Percentiles rank a stretch among this genome's conserved stretches.
These are phyloP conservation scores for Mikania micrantha DNA, from an alignment of 129 eudicot species.

Conservation along the genomic window DNA sequence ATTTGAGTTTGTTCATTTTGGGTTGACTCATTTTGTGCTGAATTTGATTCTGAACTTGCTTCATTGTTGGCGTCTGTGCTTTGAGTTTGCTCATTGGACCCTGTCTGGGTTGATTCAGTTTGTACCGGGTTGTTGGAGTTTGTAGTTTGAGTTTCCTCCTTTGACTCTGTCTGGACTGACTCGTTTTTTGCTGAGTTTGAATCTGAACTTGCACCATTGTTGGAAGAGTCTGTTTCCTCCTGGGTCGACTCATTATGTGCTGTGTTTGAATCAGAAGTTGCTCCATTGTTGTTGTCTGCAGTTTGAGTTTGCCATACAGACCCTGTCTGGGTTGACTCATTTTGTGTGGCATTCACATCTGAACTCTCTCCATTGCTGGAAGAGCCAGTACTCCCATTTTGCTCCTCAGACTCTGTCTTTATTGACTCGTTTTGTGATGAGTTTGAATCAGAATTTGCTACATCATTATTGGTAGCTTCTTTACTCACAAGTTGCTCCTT, in stretches of 20 bases:
- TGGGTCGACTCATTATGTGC: slow-evolving; percentile 23
- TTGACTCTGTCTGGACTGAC: slow-evolving; percentile 29
- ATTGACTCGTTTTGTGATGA: slow-evolving; percentile 21
- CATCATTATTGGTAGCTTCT: slow-evolving; percentile 16
- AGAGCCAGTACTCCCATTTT: slow-evolving; percentile 6
- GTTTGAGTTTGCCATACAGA: slow-evolving; percentile 24
- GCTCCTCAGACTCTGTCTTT: slow-evolving; percentile 14
- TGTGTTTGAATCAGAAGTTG: slow-evolving; percentile 30
- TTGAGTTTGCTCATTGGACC: slow-evolving; percentile 20
- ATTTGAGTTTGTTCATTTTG: slow-evolving; percentile 25
- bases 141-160: slow-evolving; percentile 21
- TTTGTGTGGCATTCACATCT: slow-evolving; percentile 11
- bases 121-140: slow-evolving; percentile 18
- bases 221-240: slow-evolving; percentile 21
- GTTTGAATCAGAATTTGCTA: slow-evolving; percentile 8
- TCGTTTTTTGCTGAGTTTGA: slow-evolving; percentile 22
- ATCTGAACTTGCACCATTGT: slow-evolving; percentile 17
- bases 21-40: slow-evolving; percentile 26
- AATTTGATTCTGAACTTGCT: not conserved
- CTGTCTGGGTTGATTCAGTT: slow-evolving; percentile 26
- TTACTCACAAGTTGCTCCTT: slow-evolving; percentile 6
- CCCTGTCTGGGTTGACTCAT: slow-evolving; percentile 24
- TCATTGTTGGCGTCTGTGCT: slow-evolving; percentile 4
- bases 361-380: slow-evolving; percentile 15
- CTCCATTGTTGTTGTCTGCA: not conserved